Evolutionary conservation across 192 early-diverging fungal genomes (phyloP).

Genomic region (Radiomyces spectabilis): DNA sequence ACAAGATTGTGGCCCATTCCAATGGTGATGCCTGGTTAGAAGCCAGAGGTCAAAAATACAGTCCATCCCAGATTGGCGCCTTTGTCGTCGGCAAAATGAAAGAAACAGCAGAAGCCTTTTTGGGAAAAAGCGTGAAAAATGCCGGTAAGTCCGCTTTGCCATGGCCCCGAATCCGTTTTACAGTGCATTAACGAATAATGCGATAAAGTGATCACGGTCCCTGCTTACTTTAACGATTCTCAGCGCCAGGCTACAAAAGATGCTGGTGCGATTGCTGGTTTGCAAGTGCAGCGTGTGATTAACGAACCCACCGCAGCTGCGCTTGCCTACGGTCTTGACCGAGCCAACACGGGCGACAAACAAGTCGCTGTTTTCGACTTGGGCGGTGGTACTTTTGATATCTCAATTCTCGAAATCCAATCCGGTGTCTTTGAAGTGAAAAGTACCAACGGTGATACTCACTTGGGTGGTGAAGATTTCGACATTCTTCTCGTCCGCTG

Average conservation of each 20-base stretch:
- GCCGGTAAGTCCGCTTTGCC: no score
- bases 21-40: constrained; percentile 99
- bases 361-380: constrained; percentile 84
- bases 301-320: constrained; percentile 87
- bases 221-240: constrained; percentile 89
- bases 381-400: constrained; percentile 90
- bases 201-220: constrained; percentile 69
- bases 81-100: constrained; percentile 99
- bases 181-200: no score
- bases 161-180: no score
- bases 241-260: constrained; percentile 86
- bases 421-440: constrained; percentile 90
- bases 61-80: constrained; percentile 91
- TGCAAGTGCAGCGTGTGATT: constrained; percentile 77
- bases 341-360: constrained; percentile 49
- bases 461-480: constrained; percentile 55
- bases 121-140: constrained; percentile 79
- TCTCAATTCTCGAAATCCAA: constrained; percentile 85
- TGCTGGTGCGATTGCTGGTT: constrained; percentile 73
- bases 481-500: constrained; percentile 54
- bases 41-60: constrained; percentile 90
- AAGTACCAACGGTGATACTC: constrained; percentile 84
- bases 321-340: constrained; percentile 75
- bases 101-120: constrained; percentile 82
- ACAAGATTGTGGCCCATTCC: constrained; percentile 89